Conservation (phyloP, 2,329 filamentous ascomycete species). For the Tolypocladium guangdongense region DNA sequence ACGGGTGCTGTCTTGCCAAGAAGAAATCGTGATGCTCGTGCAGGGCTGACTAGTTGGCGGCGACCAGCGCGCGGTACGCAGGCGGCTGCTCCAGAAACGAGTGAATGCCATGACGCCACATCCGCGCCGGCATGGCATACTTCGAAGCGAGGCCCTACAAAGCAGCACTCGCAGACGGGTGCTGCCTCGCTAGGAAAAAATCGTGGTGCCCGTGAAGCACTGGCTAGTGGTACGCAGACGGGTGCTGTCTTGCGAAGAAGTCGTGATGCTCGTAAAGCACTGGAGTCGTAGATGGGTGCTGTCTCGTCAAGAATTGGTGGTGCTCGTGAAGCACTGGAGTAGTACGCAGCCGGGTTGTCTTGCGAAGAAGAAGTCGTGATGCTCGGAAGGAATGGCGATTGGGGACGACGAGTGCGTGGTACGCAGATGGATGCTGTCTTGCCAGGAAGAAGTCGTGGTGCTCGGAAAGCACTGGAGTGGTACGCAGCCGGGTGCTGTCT, state of each 20-base stretch:
- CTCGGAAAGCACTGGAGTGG: slow-evolving; percentile 21
- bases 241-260: slow-evolving; percentile 83
- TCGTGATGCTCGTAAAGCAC: slow-evolving; percentile 75
- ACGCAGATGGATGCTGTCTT: slow-evolving; percentile 62
- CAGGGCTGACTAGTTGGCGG: too few species aligned
- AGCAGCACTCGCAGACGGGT: slow-evolving; percentile 62
- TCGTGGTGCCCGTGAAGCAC: slow-evolving; percentile 53
- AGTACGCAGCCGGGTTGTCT: slow-evolving; percentile 68
- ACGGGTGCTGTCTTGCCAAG: slow-evolving; percentile 75
- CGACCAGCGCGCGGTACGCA: too few species aligned
- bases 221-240: slow-evolving; percentile 23
- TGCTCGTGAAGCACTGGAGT: slow-evolving; percentile 41
- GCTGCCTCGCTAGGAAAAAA: slow-evolving; percentile 78
- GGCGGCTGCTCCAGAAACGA: background rate
- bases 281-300: slow-evolving; percentile 74
- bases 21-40: slow-evolving; percentile 71
- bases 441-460: slow-evolving; percentile 83
- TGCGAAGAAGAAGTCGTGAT: slow-evolving; percentile 78
- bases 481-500: slow-evolving; percentile 60
- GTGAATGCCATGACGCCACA: slow-evolving; percentile 77
- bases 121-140: slow-evolving; percentile 82
- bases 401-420: background rate
- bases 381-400: slow-evolving; percentile 27
- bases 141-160: slow-evolving; percentile 62
- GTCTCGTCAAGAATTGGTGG: slow-evolving; percentile 76